phyloP scores from a whole-genome alignment of 2,329 filamentous ascomycete species.

The Plectosphaerella cucumerina region DNA sequence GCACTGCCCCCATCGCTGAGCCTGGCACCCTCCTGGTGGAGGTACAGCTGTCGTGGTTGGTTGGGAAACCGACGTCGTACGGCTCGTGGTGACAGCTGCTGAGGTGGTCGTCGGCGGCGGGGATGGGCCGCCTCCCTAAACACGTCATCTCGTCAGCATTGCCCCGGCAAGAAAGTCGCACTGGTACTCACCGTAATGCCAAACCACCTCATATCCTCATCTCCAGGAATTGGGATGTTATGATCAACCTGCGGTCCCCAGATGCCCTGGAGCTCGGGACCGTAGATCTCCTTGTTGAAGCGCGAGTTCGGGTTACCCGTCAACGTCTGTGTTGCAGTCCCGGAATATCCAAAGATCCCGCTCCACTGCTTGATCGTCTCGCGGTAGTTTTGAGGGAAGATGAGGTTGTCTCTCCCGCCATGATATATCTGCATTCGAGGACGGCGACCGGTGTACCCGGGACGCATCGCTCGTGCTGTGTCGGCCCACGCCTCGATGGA shows the following conservation, averaged over 20 bases:
- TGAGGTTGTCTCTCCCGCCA: conserved; percentile 44
- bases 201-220: conserved; percentile 19
- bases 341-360: conserved; percentile 37
- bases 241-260: conserved; percentile 26
- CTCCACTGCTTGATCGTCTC: conserved; percentile 56
- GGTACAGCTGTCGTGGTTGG: too few relatives aligned
- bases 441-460: conserved; percentile 35
- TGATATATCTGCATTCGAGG: conserved; percentile 57
- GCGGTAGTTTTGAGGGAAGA: conserved; percentile 49
- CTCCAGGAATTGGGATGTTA: conserved; percentile 24
- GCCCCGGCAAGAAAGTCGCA: too few relatives aligned
- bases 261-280: conserved; percentile 25
- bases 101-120: too few relatives aligned
- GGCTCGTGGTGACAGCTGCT: too few relatives aligned
- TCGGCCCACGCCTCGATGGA: conserved; percentile 44
- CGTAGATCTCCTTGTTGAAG: conserved; percentile 26
- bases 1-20: not conserved
- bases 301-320: conserved; percentile 21
- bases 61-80: too few relatives aligned
- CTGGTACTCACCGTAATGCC: conserved; percentile 6
- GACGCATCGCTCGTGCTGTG: conserved; percentile 40
- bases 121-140: too few relatives aligned
- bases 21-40: too few relatives aligned
- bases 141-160: too few relatives aligned
- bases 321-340: conserved; percentile 19